Conservation (phyloP, 495 filamentous ascomycete species). For the Hyaloscypha bicolor region DNA sequence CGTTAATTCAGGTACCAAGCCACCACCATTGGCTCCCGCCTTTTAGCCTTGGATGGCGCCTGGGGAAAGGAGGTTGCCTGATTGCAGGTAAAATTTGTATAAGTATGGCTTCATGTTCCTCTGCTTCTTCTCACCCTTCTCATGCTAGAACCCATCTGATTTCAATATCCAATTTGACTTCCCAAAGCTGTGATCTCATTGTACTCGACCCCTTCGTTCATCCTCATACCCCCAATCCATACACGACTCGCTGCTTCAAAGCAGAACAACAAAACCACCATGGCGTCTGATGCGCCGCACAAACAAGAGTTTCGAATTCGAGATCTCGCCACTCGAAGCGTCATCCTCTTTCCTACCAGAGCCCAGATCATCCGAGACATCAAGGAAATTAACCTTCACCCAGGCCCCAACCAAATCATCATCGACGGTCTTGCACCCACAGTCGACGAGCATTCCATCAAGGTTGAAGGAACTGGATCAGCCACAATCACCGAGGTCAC, state of each 20-base stretch:
- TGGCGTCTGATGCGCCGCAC: constrained; percentile 22
- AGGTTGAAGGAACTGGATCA: constrained; percentile 66
- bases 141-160: background rate
- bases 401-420: constrained; percentile 64
- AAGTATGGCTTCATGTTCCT: background rate
- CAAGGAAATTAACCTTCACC: constrained; percentile 52
- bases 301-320: constrained; percentile 52
- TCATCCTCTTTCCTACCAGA: constrained; percentile 62
- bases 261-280: constrained; percentile 9
- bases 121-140: background rate
- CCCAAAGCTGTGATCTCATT: background rate
- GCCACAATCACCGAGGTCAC: constrained; percentile 68
- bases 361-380: constrained; percentile 67
- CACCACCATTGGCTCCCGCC: constrained; percentile 2
- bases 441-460: constrained; percentile 67
- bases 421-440: constrained; percentile 66
- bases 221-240: background rate
- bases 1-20: background rate
- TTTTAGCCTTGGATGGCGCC: background rate
- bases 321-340: constrained; percentile 58
- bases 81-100: background rate
- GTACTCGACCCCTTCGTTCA: background rate
- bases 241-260: background rate
- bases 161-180: background rate
- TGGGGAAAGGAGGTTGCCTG: constrained; percentile 3